Evolutionary conservation across 208 protist species (phyloP).

Genomic region (Leishmania martiniquensis): DNA sequence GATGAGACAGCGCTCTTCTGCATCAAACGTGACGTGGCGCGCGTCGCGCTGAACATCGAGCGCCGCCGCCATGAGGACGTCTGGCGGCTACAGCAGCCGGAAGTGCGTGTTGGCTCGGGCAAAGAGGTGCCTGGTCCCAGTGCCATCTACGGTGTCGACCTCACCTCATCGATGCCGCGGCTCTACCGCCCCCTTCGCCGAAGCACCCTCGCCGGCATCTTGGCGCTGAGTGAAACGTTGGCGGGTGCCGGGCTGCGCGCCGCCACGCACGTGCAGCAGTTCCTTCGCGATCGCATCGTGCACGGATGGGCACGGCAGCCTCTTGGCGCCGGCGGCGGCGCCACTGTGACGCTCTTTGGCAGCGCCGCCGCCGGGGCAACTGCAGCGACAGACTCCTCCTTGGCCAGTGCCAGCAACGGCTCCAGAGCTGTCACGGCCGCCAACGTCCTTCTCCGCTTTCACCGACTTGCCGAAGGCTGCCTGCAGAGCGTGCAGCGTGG

Average conservation of each 20-base stretch:
- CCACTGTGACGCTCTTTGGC: constrained; percentile 12
- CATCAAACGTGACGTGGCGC: constrained; percentile 14
- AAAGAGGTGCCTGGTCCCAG: constrained; percentile 1
- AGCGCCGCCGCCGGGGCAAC: not conserved
- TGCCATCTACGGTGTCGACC: constrained; percentile 28
- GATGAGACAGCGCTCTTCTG: constrained; percentile 46
- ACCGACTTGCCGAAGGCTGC: constrained; percentile 22
- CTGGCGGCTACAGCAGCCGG: constrained; percentile 15
- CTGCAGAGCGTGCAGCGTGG: constrained; percentile 30
- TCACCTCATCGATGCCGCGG: constrained; percentile 1
- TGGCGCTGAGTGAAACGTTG: constrained; percentile 44
- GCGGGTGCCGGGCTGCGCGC: constrained; percentile 39
- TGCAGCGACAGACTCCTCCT: not conserved
- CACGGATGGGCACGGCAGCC: constrained; percentile 12
- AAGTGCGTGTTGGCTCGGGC: not conserved
- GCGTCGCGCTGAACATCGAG: constrained; percentile 32
- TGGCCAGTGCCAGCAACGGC: not conserved
- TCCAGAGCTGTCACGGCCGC: constrained; percentile 12
- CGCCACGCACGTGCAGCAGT: constrained; percentile 44
- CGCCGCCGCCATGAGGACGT: constrained; percentile 19
- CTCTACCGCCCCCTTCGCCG: constrained; percentile 18
- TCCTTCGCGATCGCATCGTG: constrained; percentile 18
- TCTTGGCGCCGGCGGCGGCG: not conserved
- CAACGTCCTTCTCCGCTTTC: constrained; percentile 10
- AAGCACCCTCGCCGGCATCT: constrained; percentile 11